Evolutionary conservation across 345 rosid genomes (phyloP).

Genomic region (Passiflora organensis): DNA sequence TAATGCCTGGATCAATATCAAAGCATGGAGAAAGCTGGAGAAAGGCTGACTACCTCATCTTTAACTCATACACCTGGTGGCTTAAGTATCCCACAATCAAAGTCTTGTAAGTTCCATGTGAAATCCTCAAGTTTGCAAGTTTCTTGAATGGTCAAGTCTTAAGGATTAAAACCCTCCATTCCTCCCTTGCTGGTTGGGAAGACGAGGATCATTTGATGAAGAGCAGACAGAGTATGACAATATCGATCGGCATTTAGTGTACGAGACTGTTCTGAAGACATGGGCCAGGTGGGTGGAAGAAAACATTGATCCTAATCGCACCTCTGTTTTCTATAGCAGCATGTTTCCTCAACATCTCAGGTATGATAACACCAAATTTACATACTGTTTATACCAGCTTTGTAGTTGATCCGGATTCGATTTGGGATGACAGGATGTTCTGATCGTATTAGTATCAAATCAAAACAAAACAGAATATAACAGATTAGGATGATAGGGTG

Average conservation of each 20-base stretch:
- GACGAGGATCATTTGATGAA: constrained; percentile 36
- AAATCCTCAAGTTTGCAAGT: too few relatives aligned
- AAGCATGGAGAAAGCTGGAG: constrained; percentile 24
- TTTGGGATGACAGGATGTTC: background rate
- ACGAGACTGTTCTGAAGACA: constrained; percentile 32
- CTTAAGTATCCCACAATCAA: constrained; percentile 23
- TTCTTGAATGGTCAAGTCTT: too few relatives aligned
- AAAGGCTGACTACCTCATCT: constrained; percentile 20
- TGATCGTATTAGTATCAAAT: background rate
- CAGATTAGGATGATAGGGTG: background rate
- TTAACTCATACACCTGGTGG: constrained; percentile 31
- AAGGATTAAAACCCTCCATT: too few relatives aligned
- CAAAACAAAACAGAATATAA: too few relatives aligned
- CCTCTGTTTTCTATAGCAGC: constrained; percentile 39
- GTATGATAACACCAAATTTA: too few relatives aligned
- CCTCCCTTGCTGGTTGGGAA: background rate
- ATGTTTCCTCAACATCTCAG: constrained; percentile 38
- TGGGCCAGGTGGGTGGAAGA: constrained; percentile 48
- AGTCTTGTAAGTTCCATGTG: constrained; percentile 8
- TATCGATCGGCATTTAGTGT: constrained; percentile 31
- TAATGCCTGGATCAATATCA: constrained; percentile 20
- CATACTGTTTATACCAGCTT: too few relatives aligned
- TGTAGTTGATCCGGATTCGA: background rate
- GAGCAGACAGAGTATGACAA: constrained; percentile 31
- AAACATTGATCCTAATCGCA: constrained; percentile 29